Evolutionary conservation across 257 asterid species (phyloP), one percentile per base, ranked within the genome.

Genomic region (Nicotiana tomentosiformis): DNA sequence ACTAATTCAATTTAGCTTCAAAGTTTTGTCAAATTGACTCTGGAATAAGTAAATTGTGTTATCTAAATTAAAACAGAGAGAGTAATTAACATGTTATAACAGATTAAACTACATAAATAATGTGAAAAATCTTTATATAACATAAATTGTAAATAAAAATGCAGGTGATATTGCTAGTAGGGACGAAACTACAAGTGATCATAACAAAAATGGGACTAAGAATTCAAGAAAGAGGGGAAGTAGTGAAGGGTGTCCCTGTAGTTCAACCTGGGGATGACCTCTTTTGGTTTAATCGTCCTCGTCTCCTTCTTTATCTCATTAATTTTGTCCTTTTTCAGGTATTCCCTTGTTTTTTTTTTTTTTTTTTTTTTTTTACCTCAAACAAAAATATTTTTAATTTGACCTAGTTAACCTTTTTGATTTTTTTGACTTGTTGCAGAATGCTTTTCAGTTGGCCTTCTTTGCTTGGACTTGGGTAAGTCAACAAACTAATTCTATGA

Each of bases 271-370:
- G 93, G 0, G 99, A 96, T 58, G 84, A 96, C 15, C 93, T 96
- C 55, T 96, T 96, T 78, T 94, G 99, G 98, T 94, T 96, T 87
- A 94, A 89, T 66, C 93, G 93, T 1, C 99, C 98, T 0, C 92
- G 89, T 0, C 91, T 94, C 51, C 84, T 93, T 51, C 98, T 96
- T 51, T 93, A 82, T 62, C 95, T 94, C 53, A 92, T 96, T 39
- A 92, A 94, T 80, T 96, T 96, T 77, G 98, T 96, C 3, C 98
- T 96, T 79, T 96, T 96, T 81, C 98, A 96, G 94, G 99, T 95
- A 81, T 5, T 18, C 18, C 20, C 2, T 2, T 0, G 30, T 4
- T 17, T 35, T 0, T 2, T 23, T 23, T 23, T 23, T 23, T 23
- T 11, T 0, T 37, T 4, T 17, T 35, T 0, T 2, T 23, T 23